Evolutionary conservation across 805 yeast genomes (phyloP).

Genomic region (Candida taoyuanica): DNA sequence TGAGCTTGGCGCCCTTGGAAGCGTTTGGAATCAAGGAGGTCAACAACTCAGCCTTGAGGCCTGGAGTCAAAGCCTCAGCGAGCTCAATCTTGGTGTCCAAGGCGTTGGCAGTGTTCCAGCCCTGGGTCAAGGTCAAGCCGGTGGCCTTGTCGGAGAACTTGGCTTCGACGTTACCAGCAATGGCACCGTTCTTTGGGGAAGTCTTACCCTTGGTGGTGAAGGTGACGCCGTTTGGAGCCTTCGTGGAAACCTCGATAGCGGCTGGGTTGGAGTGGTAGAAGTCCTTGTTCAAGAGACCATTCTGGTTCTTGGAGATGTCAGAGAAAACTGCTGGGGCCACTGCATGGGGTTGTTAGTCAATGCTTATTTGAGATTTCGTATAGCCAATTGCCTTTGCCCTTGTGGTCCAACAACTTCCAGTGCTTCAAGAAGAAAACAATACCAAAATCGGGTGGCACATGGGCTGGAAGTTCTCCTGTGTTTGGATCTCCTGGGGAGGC

Average conservation of each 20-base stretch:
- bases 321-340: constrained; percentile 90
- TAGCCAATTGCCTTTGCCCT: too few species aligned
- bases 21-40: constrained; percentile 85
- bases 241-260: constrained; percentile 82
- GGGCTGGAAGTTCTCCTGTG: too few species aligned
- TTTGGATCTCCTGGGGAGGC: too few species aligned
- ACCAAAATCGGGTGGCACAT: too few species aligned
- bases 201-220: constrained; percentile 92
- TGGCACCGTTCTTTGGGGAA: constrained; percentile 63
- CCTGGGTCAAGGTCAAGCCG: constrained; percentile 92
- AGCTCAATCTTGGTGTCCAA: constrained; percentile 92
- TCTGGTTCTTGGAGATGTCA: constrained; percentile 88
- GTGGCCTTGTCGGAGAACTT: constrained; percentile 89
- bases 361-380: too few species aligned
- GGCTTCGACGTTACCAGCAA: constrained; percentile 86
- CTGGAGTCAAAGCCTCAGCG: constrained; percentile 87
- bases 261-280: constrained; percentile 91
- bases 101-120: constrained; percentile 94
- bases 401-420: too few species aligned
- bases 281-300: constrained; percentile 85
- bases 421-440: too few species aligned
- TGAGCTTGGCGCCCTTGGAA: constrained; percentile 82
- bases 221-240: constrained; percentile 94
- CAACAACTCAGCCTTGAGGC: constrained; percentile 87
- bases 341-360: constrained; percentile 7